phyloP scores from a whole-genome alignment of 1,284 basidiomycete genomes.

The Chiua sp. region DNA sequence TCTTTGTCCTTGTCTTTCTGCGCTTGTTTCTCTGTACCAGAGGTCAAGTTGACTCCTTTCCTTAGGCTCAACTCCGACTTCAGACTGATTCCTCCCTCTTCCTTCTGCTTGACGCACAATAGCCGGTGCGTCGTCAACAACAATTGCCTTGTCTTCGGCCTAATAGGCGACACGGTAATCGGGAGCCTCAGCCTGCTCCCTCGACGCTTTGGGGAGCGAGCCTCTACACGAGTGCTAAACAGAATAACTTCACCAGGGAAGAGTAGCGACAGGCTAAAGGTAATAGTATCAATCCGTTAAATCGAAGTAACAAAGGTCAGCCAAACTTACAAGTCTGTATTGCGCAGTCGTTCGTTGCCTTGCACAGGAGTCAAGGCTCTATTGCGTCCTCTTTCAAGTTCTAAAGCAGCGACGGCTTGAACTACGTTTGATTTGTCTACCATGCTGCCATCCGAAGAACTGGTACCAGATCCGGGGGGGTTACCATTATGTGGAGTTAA shows the following conservation, averaged over 20 bases:
- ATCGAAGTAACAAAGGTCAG: neutral
- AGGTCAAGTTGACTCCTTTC: slow-evolving; percentile 37
- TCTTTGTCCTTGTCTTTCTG: slow-evolving; percentile 46
- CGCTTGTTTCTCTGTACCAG: slow-evolving; percentile 54
- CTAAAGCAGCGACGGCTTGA: slow-evolving; percentile 25
- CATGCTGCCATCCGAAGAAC: slow-evolving; percentile 57
- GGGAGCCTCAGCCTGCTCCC: slow-evolving; percentile 62
- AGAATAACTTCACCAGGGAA: slow-evolving; percentile 52
- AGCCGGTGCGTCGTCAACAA: slow-evolving; percentile 63
- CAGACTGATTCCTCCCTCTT: slow-evolving; percentile 41
- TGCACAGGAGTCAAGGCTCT: slow-evolving; percentile 62
- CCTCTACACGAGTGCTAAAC: slow-evolving; percentile 59
- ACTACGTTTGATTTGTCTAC: slow-evolving; percentile 45
- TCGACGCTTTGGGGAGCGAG: slow-evolving; percentile 58
- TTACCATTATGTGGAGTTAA: slow-evolving; percentile 6
- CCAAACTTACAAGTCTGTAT: slow-evolving; percentile 46
- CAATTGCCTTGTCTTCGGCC: slow-evolving; percentile 59
- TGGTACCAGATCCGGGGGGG: slow-evolving; percentile 42
- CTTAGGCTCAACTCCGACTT: slow-evolving; percentile 55
- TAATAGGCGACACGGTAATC: slow-evolving; percentile 52
- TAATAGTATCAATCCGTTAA: neutral
- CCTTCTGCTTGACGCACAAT: slow-evolving; percentile 59
- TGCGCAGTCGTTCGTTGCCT: slow-evolving; percentile 46
- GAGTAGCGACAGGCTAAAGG: slow-evolving; percentile 49
- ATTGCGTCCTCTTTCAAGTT: slow-evolving; percentile 51